phyloP scores from a whole-genome alignment of 2,329 filamentous ascomycete species.

The Venturia aucupariae region DNA sequence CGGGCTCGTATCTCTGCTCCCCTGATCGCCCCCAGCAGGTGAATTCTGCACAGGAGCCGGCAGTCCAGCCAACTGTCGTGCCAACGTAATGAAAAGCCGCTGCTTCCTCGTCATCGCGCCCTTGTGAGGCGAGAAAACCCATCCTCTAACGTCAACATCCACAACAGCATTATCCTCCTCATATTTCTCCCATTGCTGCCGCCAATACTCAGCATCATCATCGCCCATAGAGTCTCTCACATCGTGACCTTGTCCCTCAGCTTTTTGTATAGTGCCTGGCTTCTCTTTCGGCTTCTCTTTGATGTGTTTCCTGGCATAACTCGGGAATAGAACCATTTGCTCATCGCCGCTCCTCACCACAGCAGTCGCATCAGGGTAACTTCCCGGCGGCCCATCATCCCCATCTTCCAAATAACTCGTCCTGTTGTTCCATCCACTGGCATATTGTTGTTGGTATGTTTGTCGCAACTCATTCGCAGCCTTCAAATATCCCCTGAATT shows the following conservation, averaged over 20 bases:
- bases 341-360: constrained; percentile 72
- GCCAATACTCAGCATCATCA: constrained; percentile 65
- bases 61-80: constrained; percentile 79
- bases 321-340: constrained; percentile 92
- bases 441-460: constrained; percentile 50
- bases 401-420: constrained; percentile 33
- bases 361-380: constrained; percentile 69
- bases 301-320: constrained; percentile 70
- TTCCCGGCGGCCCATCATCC: constrained; percentile 53
- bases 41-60: constrained; percentile 46
- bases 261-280: constrained; percentile 29
- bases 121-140: constrained; percentile 81
- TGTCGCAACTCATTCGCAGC: constrained; percentile 64
- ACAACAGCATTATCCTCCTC: constrained; percentile 80
- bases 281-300: constrained; percentile 31
- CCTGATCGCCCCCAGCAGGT: constrained; percentile 27
- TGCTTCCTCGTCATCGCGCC: constrained; percentile 83
- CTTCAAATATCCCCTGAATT: constrained; percentile 63
- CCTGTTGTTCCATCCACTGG: constrained; percentile 36
- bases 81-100: constrained; percentile 74
- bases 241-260: constrained; percentile 32
- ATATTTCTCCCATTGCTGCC: constrained; percentile 65
- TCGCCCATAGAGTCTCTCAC: constrained; percentile 36
- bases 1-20: constrained; percentile 39
- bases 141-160: constrained; percentile 89